phyloP scores from a whole-genome alignment of 345 rosid species.

The Lepidium africanum region DNA sequence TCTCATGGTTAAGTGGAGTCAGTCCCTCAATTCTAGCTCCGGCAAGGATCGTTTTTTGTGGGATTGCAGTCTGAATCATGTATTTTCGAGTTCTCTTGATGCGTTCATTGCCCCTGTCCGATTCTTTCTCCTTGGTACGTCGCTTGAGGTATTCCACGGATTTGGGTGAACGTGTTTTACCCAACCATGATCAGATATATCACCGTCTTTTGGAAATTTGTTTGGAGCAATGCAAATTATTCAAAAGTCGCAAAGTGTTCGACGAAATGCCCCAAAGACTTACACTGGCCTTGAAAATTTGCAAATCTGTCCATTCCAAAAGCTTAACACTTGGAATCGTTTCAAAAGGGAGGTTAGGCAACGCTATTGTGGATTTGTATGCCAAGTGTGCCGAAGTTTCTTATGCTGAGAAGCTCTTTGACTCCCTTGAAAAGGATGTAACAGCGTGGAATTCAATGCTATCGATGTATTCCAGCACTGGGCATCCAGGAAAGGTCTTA shows the following conservation, averaged over 20 bases:
- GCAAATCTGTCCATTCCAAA: conserved; percentile 49
- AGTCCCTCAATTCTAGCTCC: background rate
- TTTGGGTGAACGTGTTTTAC: background rate
- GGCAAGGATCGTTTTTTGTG: background rate
- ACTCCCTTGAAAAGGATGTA: conserved; percentile 41
- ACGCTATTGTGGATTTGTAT: conserved; percentile 69
- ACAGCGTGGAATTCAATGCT: conserved; percentile 78
- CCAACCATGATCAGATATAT: conserved; percentile 12
- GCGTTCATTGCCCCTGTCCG: background rate
- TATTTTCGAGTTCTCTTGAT: conserved; percentile 2
- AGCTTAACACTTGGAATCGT: conserved; percentile 43
- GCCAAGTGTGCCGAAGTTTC: conserved; percentile 58
- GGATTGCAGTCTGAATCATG: conserved; percentile 2
- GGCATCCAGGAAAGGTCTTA: conserved; percentile 31
- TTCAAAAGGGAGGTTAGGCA: conserved; percentile 42
- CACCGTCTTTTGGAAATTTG: conserved; percentile 31
- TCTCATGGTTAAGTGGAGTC: conserved; percentile 6
- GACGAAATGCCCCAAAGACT: conserved; percentile 60
- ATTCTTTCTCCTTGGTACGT: conserved; percentile 16
- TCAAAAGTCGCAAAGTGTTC: conserved; percentile 49
- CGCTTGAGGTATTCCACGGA: conserved; percentile 25
- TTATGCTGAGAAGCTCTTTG: conserved; percentile 56
- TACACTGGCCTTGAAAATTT: conserved; percentile 24
- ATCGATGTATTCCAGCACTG: conserved; percentile 58
- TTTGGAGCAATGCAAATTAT: conserved; percentile 39